Percentiles rank a stretch among this genome's conserved stretches.
These are phyloP conservation scores for Galerina marginata DNA, from an alignment of 768 basidiomycete genomes.

Conservation along the genomic window DNA sequence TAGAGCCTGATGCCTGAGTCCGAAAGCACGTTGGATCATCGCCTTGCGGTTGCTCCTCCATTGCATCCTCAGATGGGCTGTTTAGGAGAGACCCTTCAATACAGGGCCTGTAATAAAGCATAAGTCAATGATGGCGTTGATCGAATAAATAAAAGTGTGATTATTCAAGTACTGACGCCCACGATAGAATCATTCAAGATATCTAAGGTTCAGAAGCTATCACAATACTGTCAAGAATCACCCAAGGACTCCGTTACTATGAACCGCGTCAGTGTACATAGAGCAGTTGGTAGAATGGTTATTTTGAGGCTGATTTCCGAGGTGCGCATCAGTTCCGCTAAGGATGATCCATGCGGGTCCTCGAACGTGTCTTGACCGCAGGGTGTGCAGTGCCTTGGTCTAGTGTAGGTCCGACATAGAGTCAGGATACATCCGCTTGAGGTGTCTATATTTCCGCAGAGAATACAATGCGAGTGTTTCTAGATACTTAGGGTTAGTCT, in stretches of 20 bases:
- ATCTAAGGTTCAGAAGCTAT: too few relatives aligned
- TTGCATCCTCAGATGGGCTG: constrained; percentile 18
- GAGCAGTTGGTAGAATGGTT: too few relatives aligned
- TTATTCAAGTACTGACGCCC: too few relatives aligned
- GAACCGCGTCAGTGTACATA: too few relatives aligned
- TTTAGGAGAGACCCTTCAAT: too few relatives aligned
- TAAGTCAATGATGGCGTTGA: too few relatives aligned
- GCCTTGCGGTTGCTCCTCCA: constrained; percentile 42
- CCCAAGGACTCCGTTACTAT: too few relatives aligned
- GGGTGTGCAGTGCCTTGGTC: background rate
- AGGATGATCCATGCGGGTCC: constrained; percentile 4
- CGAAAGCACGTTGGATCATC: constrained; percentile 40
- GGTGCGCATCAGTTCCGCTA: background rate
- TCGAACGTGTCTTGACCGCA: constrained; percentile 16
- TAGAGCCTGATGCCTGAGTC: constrained; percentile 12
- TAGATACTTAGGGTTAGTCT: constrained; percentile 30
- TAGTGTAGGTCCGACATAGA: constrained; percentile 21
- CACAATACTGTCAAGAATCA: too few relatives aligned
- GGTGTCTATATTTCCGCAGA: constrained; percentile 80
- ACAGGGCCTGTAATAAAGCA: too few relatives aligned
- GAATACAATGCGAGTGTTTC: constrained; percentile 86
- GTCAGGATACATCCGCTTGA: constrained; percentile 73
- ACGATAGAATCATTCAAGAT: too few relatives aligned
- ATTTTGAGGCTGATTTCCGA: background rate
- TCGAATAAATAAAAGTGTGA: too few relatives aligned